Evolutionary conservation across 768 basidiomycete genomes (phyloP).

Genomic region (Pleurotus salmoneostramineus): DNA sequence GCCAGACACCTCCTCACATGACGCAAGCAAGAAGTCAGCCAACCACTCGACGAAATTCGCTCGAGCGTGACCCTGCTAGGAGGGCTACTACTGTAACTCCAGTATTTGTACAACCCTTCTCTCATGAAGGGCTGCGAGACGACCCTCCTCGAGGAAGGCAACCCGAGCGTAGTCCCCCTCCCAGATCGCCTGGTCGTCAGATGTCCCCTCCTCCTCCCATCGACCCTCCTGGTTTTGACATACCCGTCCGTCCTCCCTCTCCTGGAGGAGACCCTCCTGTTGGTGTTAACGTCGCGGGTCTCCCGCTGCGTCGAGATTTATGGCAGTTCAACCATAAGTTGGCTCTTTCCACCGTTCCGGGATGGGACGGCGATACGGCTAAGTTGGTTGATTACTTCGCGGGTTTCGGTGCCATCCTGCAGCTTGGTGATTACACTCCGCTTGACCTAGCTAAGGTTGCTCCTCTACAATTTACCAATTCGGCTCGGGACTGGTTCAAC

Average conservation of each 20-base stretch:
- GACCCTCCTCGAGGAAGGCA: too few species aligned
- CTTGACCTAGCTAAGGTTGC: neutral
- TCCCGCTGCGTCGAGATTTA: neutral
- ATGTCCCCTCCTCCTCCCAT: neutral
- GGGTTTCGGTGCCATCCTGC: neutral
- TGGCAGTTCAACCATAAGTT: conserved; percentile 7
- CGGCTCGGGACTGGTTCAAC: neutral
- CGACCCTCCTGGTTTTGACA: neutral
- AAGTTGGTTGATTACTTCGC: neutral
- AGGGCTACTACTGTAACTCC: neutral
- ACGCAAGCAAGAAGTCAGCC: neutral
- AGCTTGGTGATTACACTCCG: neutral
- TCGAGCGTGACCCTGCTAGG: neutral
- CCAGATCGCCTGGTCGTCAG: neutral
- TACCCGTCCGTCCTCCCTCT: neutral
- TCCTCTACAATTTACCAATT: neutral
- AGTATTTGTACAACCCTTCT: too few species aligned
- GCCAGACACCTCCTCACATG: neutral
- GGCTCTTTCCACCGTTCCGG: neutral
- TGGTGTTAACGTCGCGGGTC: neutral
- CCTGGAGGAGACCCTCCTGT: neutral
- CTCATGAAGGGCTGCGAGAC: too few species aligned
- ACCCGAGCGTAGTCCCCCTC: too few species aligned
- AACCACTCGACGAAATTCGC: neutral
- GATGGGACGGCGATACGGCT: conserved; percentile 2